Conservation (phyloP, 106 monocot species). For the Cymbidium sinense region DNA sequence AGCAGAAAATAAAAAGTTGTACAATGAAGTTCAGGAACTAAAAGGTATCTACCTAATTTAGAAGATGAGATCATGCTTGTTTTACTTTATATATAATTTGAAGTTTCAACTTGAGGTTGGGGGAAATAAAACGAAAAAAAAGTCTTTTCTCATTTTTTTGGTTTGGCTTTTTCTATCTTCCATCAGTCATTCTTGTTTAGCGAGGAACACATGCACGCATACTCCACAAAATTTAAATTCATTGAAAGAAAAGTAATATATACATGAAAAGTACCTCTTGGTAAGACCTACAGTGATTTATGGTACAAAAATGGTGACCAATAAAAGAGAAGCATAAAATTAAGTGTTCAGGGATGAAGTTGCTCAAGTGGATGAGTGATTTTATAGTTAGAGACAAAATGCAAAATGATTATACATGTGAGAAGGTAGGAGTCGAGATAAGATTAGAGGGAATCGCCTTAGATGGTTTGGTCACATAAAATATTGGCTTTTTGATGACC, state of each 20-base stretch:
- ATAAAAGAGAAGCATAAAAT: too few relatives aligned
- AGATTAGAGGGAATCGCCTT: too few relatives aligned
- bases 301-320: too few relatives aligned
- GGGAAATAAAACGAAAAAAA: background rate
- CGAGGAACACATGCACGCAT: background rate
- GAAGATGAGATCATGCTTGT: background rate
- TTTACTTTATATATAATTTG: background rate
- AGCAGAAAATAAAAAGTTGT: conserved; percentile 75
- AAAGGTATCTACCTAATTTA: conserved; percentile 54
- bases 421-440: too few relatives aligned
- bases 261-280: too few relatives aligned
- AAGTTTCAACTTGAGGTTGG: background rate
- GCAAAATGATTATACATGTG: too few relatives aligned
- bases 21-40: conserved; percentile 89
- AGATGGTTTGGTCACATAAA: too few relatives aligned
- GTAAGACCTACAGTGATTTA: too few relatives aligned
- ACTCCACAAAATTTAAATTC: background rate
- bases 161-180: background rate
- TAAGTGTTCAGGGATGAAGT: too few relatives aligned
- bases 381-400: too few relatives aligned
- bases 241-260: background rate
- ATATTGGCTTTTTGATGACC: too few relatives aligned
- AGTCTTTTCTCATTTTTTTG: background rate
- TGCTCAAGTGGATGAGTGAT: too few relatives aligned
- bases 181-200: background rate